phyloP scores from a whole-genome alignment of 2,329 filamentous ascomycete genomes.

The Hymenoscyphus occultus region DNA sequence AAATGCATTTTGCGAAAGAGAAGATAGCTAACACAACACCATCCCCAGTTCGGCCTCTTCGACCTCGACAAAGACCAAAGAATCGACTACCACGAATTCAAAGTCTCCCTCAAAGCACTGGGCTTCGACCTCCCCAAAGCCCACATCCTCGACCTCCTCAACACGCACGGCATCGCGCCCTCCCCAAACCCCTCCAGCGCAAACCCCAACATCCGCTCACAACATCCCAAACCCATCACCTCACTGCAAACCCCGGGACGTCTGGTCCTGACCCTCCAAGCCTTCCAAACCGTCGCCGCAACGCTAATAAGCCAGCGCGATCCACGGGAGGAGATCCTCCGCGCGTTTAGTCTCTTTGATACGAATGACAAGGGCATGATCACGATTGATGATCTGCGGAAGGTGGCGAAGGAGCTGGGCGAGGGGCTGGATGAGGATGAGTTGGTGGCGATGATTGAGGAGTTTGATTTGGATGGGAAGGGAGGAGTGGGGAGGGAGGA shows the following conservation, averaged over 20 bases:
- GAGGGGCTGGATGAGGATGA: constrained; percentile 93
- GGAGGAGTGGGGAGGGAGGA: constrained; percentile 71
- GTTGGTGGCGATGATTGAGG: constrained; percentile 92
- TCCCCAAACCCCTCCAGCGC: constrained; percentile 48
- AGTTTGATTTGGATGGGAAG: constrained; percentile 93
- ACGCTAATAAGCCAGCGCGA: constrained; percentile 78
- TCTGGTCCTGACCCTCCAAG: constrained; percentile 68
- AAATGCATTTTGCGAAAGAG: not conserved
- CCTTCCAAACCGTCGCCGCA: constrained; percentile 75
- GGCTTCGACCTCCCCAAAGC: constrained; percentile 88
- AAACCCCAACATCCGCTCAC: constrained; percentile 47
- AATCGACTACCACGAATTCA: constrained; percentile 97
- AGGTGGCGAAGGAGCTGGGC: constrained; percentile 86
- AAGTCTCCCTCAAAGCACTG: constrained; percentile 91
- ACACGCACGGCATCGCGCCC: constrained; percentile 72
- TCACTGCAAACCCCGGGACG: constrained; percentile 18
- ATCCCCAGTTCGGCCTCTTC: constrained; percentile 79
- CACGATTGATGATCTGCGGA: constrained; percentile 79
- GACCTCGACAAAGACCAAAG: constrained; percentile 92
- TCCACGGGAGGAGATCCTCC: constrained; percentile 83
- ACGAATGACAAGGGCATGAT: constrained; percentile 89
- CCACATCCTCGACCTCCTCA: constrained; percentile 78
- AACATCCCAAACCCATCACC: constrained; percentile 54
- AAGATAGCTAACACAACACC: constrained; percentile 4
- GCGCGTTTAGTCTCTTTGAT: constrained; percentile 93